phyloP scores from a whole-genome alignment of 495 filamentous ascomycete genomes.

The Aspergillus mulundensis region DNA sequence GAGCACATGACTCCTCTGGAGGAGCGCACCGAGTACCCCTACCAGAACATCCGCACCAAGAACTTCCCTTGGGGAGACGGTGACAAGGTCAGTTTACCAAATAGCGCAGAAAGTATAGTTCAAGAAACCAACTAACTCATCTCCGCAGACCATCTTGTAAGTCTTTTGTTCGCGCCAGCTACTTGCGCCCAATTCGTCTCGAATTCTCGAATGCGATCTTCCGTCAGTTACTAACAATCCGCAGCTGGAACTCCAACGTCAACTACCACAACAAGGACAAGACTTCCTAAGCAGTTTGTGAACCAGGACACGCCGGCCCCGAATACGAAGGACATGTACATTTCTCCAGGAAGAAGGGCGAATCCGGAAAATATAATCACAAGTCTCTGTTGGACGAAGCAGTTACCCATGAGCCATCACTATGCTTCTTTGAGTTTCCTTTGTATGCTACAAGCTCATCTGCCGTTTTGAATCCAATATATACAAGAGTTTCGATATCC shows the following conservation, averaged over 20 bases:
- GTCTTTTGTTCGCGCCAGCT: conserved; percentile 23
- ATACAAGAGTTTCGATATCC: neutral
- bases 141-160: conserved; percentile 61
- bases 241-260: conserved; percentile 87
- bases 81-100: conserved; percentile 67
- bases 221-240: conserved; percentile 20
- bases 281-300: conserved; percentile 42
- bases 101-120: neutral
- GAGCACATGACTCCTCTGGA: conserved; percentile 78
- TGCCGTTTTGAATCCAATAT: neutral
- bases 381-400: conserved; percentile 3
- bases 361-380: conserved; percentile 22
- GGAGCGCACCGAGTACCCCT: conserved; percentile 85
- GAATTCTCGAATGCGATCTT: neutral
- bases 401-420: neutral
- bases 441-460: conserved; percentile 9
- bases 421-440: conserved; percentile 32
- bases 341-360: conserved; percentile 14
- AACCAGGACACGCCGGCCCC: neutral
- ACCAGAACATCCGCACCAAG: conserved; percentile 88
- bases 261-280: conserved; percentile 97
- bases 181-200: neutral
- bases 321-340: conserved; percentile 18
- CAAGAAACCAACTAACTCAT: conserved; percentile 27
- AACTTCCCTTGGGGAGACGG: conserved; percentile 91